Evolutionary conservation across 768 basidiomycete species (phyloP).

Genomic region (Leccinum subgranulosum): DNA sequence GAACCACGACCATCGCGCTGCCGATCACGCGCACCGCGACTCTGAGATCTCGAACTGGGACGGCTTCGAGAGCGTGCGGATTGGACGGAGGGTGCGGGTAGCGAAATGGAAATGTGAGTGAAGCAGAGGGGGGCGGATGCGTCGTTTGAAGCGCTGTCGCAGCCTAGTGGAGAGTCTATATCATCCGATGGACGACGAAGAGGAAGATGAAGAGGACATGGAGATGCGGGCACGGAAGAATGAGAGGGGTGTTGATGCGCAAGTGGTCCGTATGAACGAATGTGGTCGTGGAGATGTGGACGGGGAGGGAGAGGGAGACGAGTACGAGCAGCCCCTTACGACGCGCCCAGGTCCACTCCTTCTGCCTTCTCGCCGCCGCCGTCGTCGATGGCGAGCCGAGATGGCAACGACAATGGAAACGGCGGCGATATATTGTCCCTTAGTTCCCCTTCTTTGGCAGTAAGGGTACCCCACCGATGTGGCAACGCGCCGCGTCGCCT

Average conservation of each 20-base stretch:
- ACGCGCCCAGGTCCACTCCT: background rate
- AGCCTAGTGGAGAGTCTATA: constrained; percentile 9
- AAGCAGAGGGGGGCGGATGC: no score
- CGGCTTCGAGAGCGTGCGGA: no score
- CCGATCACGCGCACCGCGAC: no score
- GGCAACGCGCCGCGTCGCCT: constrained; percentile 18
- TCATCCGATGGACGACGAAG: constrained; percentile 30
- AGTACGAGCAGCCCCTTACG: constrained; percentile 5
- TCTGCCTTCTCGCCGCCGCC: background rate
- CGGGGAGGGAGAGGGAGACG: constrained; percentile 19
- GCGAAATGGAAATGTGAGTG: no score
- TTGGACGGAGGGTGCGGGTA: no score
- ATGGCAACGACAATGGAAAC: background rate
- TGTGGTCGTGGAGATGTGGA: constrained; percentile 6
- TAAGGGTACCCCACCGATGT: constrained; percentile 24
- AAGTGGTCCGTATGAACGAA: no score
- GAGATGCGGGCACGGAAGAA: no score
- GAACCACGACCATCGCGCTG: no score
- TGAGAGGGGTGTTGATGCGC: no score
- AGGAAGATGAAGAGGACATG: constrained; percentile 5
- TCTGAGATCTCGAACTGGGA: no score
- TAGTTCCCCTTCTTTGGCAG: constrained; percentile 25
- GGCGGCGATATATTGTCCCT: constrained; percentile 13
- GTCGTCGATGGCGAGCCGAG: no score
- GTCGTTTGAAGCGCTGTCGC: no score